These are phyloP conservation scores for Taphrina deformans DNA, from an alignment of 1,139 yeast genomes.

Conservation along the genomic window DNA sequence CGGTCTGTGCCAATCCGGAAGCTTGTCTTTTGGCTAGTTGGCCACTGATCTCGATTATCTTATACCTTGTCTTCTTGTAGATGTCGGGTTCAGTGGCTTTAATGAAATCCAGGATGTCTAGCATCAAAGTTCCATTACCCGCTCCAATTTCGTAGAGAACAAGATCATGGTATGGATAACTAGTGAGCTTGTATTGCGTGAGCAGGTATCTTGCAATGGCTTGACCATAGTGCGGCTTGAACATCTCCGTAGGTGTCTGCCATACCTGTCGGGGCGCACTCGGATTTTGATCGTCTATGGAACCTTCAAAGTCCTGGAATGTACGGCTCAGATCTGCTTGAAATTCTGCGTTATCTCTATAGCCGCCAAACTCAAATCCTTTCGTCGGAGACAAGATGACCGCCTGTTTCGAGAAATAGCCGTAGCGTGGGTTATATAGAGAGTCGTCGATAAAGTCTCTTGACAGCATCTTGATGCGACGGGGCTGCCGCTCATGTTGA, in stretches of 20 bases:
- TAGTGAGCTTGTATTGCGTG: slow-evolving; percentile 64
- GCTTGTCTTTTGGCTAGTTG: slow-evolving; percentile 66
- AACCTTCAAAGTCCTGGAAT: slow-evolving; percentile 59
- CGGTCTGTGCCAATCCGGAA: slow-evolving; percentile 45
- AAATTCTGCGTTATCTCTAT: slow-evolving; percentile 32
- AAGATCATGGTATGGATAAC: slow-evolving; percentile 66
- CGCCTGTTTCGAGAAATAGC: slow-evolving; percentile 63
- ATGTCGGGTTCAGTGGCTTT: slow-evolving; percentile 67
- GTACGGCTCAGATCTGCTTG: slow-evolving; percentile 24
- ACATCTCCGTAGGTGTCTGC: slow-evolving; percentile 89
- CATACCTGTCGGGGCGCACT: slow-evolving; percentile 60
- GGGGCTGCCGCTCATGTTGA: slow-evolving; percentile 49
- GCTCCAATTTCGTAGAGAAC: slow-evolving; percentile 87
- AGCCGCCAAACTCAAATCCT: slow-evolving; percentile 52
- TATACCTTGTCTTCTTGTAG: slow-evolving; percentile 65
- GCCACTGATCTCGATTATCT: slow-evolving; percentile 73
- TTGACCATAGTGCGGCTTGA: slow-evolving; percentile 77
- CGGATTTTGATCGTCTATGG: slow-evolving; percentile 40
- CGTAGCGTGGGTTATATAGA: slow-evolving; percentile 75
- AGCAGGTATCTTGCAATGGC: slow-evolving; percentile 74
- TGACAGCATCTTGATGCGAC: slow-evolving; percentile 64
- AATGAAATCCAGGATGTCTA: slow-evolving; percentile 69
- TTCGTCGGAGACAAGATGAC: slow-evolving; percentile 45
- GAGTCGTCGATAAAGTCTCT: slow-evolving; percentile 85
- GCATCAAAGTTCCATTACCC: slow-evolving; percentile 85